Base-by-base conservation (phyloP, 805 yeast species). In the Cyberlindnera misumaiensis region DNA sequence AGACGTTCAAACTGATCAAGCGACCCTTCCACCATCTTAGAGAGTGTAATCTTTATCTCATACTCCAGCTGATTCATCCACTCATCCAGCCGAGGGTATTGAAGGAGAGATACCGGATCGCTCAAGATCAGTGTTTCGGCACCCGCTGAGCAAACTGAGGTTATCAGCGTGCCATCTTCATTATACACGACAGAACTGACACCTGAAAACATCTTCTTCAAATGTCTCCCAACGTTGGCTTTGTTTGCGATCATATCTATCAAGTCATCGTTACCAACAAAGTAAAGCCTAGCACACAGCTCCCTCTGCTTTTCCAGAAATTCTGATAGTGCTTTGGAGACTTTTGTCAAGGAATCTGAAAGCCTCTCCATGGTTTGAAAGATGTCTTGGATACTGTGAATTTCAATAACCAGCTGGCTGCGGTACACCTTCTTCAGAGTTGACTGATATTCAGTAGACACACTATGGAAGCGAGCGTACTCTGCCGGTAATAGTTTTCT, bases 261-360 rank as follows among this genome's bases (percentile, higher is more conserved):
- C 24, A 90, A 60, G 55, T 90, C 96, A 43, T 88, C 96, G 55
- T 90, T 90, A 5, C 97, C 96, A 20, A 90, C 63, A 53, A 90
- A 89, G 51, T 81, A 88, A 40, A 88, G 80, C 34, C 97, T 68
- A 1, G 96, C 89, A 50, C 83, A 90, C 1, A 68, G 42, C 30
- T 73, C 80, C 45, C 97, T 64, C 54, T 89, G 95, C 28, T 72
- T 73, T 48, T 89, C 97, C 25, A 90, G 63, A 54, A 79, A 90
- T 8, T 85, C 90, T 11, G 78, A 68, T 11, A 90, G 64, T 0
- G 96, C 80, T 38, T 70, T 73, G 32, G 79, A 70, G 2, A 86
- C 72, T 45, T 69, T 75, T 5, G 47, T 49, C 24, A 89, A 63
- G n/a, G 80, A 68, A 0, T 77, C 84, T 4, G 68, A 52, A 3